Evolutionary conservation across 2,329 filamentous ascomycete species (phyloP).

Genomic region (Phialocephala sp.): DNA sequence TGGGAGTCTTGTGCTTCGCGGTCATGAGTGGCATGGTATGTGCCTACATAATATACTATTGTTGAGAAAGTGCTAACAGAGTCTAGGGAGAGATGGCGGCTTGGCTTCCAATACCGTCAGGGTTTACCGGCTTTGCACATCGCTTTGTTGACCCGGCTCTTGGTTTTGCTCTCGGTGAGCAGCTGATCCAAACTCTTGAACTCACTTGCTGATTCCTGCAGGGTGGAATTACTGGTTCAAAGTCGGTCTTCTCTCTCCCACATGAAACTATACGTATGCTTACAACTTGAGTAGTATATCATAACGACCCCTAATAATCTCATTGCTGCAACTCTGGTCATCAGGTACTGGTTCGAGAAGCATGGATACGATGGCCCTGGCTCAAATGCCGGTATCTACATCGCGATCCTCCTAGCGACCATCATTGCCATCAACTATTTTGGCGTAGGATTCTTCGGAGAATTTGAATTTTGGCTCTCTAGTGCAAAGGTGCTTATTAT

Average conservation of each 20-base stretch:
- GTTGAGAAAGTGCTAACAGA: background rate
- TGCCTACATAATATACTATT: background rate
- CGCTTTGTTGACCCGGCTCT: slow-evolving; percentile 82
- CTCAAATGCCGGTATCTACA: slow-evolving; percentile 81
- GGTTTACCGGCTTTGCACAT: slow-evolving; percentile 81
- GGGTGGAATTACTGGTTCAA: slow-evolving; percentile 42
- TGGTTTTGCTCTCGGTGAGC: slow-evolving; percentile 75
- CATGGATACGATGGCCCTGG: slow-evolving; percentile 28
- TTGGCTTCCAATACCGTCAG: slow-evolving; percentile 78
- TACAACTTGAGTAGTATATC: slow-evolving; percentile 61
- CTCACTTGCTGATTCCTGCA: slow-evolving; percentile 11
- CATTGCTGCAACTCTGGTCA: slow-evolving; percentile 78
- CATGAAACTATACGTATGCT: background rate
- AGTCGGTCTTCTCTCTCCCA: slow-evolving; percentile 32
- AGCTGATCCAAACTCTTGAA: background rate
- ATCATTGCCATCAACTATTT: slow-evolving; percentile 74
- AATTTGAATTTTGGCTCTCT: slow-evolving; percentile 63
- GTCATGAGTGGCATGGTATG: slow-evolving; percentile 74
- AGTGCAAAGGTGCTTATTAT: slow-evolving; percentile 68
- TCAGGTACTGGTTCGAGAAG: slow-evolving; percentile 76
- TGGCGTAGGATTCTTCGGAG: slow-evolving; percentile 43
- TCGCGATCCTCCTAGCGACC: slow-evolving; percentile 69
- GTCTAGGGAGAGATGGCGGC: slow-evolving; percentile 76
- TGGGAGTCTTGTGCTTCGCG: slow-evolving; percentile 76
- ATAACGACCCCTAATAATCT: slow-evolving; percentile 86